A percentile compares a stretch with the other conserved stretches of the same genome.
Conservation (phyloP, 2,329 filamentous ascomycete species). For the Fusarium brevicatenulatum region DNA sequence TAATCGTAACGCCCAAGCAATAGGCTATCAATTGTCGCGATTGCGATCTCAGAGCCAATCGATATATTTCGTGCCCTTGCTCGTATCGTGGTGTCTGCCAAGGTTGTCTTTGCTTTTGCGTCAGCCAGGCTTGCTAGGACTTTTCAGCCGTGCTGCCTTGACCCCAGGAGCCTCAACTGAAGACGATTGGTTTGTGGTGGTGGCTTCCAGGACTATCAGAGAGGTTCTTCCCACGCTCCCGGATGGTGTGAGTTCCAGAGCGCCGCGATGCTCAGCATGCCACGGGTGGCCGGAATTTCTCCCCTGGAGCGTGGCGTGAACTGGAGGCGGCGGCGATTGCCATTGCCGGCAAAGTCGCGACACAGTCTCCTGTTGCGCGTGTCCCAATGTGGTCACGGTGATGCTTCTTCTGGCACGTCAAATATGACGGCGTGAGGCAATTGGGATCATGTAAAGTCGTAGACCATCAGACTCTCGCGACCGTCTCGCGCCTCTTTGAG, state of each 20-base stretch:
- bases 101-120: not conserved
- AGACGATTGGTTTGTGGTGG: constrained; percentile 16
- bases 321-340: constrained; percentile 26
- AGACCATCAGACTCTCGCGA: constrained; percentile 79
- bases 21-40: not conserved
- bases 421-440: not conserved
- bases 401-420: constrained; percentile 1
- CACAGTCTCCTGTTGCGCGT: not conserved
- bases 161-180: not conserved
- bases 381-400: not conserved
- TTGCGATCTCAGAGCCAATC: not conserved
- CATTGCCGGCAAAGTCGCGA: constrained; percentile 19
- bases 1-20: not conserved
- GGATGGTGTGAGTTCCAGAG: constrained; percentile 15
- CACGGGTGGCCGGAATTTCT: constrained; percentile 18
- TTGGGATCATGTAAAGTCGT: constrained; percentile 77
- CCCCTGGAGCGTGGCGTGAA: constrained; percentile 25
- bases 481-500: constrained; percentile 76
- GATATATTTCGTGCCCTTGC: not conserved
- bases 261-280: constrained; percentile 6
- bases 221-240: constrained; percentile 14
- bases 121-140: constrained; percentile 13
- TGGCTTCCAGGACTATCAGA: constrained; percentile 6
- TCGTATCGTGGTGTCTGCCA: not conserved
- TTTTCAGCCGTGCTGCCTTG: constrained; percentile 28